A percentile compares a stretch with the other conserved stretches of the same genome.
Evolutionary conservation across 345 rosid species (phyloP).

Genomic region (Raphanus raphanistrum): DNA sequence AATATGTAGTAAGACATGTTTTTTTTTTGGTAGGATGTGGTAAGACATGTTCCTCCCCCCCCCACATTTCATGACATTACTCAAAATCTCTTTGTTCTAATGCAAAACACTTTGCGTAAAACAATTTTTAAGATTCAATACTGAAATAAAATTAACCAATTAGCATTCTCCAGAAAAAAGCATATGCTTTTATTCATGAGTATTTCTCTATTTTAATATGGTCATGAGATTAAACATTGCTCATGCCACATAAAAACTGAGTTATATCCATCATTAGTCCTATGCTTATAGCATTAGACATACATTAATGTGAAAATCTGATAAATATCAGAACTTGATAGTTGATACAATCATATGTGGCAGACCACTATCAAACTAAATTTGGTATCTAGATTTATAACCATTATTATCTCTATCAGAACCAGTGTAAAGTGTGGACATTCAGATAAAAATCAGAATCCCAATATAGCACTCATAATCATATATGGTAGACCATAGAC

Average conservation of each 20-base stretch:
- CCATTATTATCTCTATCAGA: background rate
- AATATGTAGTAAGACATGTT: background rate
- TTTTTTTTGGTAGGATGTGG: too few relatives aligned
- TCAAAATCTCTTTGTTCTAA: too few relatives aligned
- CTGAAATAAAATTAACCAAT: background rate
- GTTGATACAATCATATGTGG: background rate
- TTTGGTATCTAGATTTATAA: background rate
- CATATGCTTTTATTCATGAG: background rate
- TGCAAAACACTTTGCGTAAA: background rate
- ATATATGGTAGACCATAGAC: background rate
- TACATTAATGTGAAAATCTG: background rate
- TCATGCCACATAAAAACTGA: background rate
- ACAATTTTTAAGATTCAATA: too few relatives aligned
- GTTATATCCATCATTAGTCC: background rate
- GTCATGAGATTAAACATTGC: background rate
- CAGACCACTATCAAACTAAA: background rate
- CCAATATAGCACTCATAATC: background rate
- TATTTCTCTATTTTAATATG: background rate
- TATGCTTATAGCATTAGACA: background rate
- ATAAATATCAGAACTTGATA: background rate
- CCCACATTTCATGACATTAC: too few relatives aligned
- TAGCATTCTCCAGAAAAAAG: background rate
- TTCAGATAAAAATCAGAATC: background rate
- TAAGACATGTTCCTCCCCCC: too few relatives aligned
- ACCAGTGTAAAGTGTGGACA: background rate